Conservation (phyloP, 106 monocot genomes). For the Xerophyta viscosa region DNA sequence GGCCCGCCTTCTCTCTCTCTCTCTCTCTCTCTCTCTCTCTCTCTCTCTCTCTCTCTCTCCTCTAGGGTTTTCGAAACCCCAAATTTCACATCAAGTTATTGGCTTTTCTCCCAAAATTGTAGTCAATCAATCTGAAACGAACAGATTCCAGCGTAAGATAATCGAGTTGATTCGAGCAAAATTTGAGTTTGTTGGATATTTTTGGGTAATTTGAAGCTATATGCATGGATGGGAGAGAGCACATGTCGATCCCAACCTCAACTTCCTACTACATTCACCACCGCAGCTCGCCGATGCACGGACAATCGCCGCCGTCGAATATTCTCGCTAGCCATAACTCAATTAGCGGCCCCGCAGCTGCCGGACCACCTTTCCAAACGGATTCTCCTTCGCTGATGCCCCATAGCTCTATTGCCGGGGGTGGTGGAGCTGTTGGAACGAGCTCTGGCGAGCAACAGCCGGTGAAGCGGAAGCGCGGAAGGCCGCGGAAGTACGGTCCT, state of each 20-base stretch:
- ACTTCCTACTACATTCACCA: constrained; percentile 35
- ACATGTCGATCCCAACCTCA: constrained; percentile 24
- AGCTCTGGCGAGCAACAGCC: neutral
- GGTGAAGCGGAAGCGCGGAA: constrained; percentile 27
- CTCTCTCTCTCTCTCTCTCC: no score
- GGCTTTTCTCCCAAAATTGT: no score
- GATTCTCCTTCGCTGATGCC: constrained; percentile 15
- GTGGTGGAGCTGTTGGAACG: neutral
- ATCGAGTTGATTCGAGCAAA: no score
- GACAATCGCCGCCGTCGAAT: constrained; percentile 9
- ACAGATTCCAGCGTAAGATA: neutral
- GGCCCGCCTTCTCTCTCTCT: neutral
- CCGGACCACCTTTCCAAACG: constrained; percentile 12
- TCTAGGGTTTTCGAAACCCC: neutral
- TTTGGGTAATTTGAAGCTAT: neutral
- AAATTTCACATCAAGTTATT: neutral
- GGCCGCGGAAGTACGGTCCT: constrained; percentile 43
- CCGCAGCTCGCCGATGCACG: constrained; percentile 1
- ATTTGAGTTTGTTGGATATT: neutral
- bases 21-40: neutral
- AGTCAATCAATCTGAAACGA: neutral
- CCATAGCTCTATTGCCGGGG: constrained; percentile 2
- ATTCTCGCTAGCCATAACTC: constrained; percentile 16
- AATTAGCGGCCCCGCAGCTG: constrained; percentile 15
- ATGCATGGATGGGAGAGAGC: constrained; percentile 68